Conservation (phyloP, 345 rosid species). For the Iberis pinnata region DNA sequence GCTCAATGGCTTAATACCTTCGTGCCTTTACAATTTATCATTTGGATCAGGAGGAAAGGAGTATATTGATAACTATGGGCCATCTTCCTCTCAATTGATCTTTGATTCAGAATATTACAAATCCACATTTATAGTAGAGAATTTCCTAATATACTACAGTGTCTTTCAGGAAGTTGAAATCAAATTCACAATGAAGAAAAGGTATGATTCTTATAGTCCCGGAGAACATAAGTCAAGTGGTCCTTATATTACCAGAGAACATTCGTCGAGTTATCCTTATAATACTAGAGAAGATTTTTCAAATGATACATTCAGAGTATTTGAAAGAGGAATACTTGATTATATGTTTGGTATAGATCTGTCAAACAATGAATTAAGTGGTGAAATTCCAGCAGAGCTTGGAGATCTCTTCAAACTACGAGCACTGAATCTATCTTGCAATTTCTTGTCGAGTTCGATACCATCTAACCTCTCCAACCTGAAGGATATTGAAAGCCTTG, state of each 20-base stretch:
- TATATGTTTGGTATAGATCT: constrained; percentile 18
- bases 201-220: not conserved
- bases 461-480: constrained; percentile 8
- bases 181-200: not conserved
- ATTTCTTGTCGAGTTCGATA: constrained; percentile 4
- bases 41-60: not conserved
- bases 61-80: not conserved
- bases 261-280: not conserved
- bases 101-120: not conserved
- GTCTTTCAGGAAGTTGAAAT: not conserved
- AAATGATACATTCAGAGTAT: no score
- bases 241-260: not conserved
- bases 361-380: constrained; percentile 17
- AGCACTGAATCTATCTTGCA: constrained; percentile 9
- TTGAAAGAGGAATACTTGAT: not conserved
- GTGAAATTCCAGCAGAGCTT: constrained; percentile 9
- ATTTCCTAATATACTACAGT: not conserved
- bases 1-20: not conserved
- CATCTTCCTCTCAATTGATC: not conserved
- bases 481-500: constrained; percentile 1
- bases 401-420: constrained; percentile 2
- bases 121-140: not conserved
- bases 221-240: not conserved
- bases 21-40: not conserved
- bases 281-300: no score